Conservation (phyloP, 1,284 basidiomycete genomes). For the Papiliotrema laurentii region DNA sequence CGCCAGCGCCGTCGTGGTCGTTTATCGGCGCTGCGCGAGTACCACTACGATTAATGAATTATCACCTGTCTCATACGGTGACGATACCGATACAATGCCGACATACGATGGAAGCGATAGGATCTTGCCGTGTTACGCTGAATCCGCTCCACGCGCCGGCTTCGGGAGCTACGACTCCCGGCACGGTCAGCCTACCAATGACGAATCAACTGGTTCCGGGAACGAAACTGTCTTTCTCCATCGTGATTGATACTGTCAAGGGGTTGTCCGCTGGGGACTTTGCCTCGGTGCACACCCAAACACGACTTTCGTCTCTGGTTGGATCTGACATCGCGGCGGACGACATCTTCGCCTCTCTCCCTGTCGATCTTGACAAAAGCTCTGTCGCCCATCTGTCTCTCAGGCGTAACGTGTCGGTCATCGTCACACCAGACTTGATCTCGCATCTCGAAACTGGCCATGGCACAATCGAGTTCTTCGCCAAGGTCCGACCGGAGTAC, state of each 20-base stretch:
- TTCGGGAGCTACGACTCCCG: slow-evolving; percentile 36
- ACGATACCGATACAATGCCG: slow-evolving; percentile 82
- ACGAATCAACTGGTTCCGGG: slow-evolving; percentile 63
- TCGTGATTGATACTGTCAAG: slow-evolving; percentile 78
- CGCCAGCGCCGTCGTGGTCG: slow-evolving; percentile 75
- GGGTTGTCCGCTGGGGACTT: slow-evolving; percentile 82
- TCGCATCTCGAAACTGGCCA: slow-evolving; percentile 68
- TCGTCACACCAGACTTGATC: slow-evolving; percentile 67
- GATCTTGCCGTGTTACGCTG: slow-evolving; percentile 69
- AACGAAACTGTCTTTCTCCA: slow-evolving; percentile 71
- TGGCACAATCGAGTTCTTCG: slow-evolving; percentile 83
- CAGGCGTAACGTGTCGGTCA: slow-evolving; percentile 71
- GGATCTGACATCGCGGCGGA: slow-evolving; percentile 66
- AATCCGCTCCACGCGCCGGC: slow-evolving; percentile 34
- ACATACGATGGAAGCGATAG: slow-evolving; percentile 88
- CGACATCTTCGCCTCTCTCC: slow-evolving; percentile 72
- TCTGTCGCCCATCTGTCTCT: slow-evolving; percentile 73
- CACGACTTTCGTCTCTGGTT: slow-evolving; percentile 73
- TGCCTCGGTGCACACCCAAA: slow-evolving; percentile 73
- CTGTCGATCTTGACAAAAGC: slow-evolving; percentile 67
- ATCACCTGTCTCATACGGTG: slow-evolving; percentile 68
- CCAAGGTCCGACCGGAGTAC: slow-evolving; percentile 70
- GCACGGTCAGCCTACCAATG: slow-evolving; percentile 49
- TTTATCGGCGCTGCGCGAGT: slow-evolving; percentile 84
- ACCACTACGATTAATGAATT: slow-evolving; percentile 73